Evolutionary conservation across 1,284 basidiomycete genomes (phyloP), one percentile per base, ranked within the genome.

Genomic region (Marasmius oreades): DNA sequence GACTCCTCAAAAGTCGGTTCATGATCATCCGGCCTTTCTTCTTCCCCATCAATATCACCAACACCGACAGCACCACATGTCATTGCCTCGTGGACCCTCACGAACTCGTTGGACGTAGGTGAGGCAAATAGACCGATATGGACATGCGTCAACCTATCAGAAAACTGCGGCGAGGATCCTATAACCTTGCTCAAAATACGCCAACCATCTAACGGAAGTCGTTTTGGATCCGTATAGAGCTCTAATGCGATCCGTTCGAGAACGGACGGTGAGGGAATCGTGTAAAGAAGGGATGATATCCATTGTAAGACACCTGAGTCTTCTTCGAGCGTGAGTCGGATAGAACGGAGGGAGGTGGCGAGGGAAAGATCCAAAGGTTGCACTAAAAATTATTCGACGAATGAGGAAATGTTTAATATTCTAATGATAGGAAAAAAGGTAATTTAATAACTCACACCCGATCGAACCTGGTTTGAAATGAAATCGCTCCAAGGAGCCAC

Each of bases 381-480:
- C 28, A 74, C 74, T 76, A 55, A 24, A 31, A 46, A 57, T 51
- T 39, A 37, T 24, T 52, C 52, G 59, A 46, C 53, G n/a, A n/a
- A n/a, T n/a, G n/a, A n/a, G n/a, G n/a, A n/a, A n/a, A n/a, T n/a
- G n/a, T n/a, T n/a, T n/a, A n/a, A n/a, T n/a, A n/a, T n/a, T n/a
- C n/a, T n/a, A n/a, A n/a, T n/a, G n/a, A n/a, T n/a, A n/a, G n/a
- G n/a, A n/a, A n/a, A n/a, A n/a, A n/a, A n/a, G n/a, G n/a, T n/a
- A n/a, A n/a, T n/a, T n/a, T n/a, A n/a, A n/a, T n/a, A n/a, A 62
- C 67, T 66, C 63, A 75, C 73, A 72, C 59, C 69, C 66, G 67
- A 72, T 73, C 46, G 66, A 62, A 5, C 73, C 75, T 23, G 74
- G 74, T 58, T 77, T 77, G 58, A 76, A 66, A 60, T 76, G 73